Evolutionary conservation across 139 green algal species (phyloP).

Genomic region (Coelastrella sp.): DNA sequence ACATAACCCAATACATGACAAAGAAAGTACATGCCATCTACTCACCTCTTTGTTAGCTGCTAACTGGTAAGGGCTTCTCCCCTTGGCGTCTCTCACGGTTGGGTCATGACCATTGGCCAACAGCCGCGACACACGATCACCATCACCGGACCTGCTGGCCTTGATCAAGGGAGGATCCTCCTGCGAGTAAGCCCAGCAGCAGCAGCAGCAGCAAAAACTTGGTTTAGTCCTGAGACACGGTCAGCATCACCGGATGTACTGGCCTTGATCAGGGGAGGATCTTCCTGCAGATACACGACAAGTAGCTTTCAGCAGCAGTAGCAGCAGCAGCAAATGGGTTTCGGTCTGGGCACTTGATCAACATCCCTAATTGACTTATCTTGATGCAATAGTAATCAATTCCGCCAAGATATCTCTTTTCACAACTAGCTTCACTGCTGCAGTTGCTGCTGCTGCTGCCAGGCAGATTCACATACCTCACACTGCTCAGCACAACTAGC

Average conservation of each 20-base stretch:
- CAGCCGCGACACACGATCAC: constrained; percentile 61
- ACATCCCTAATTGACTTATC: too few relatives aligned
- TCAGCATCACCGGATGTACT: constrained; percentile 59
- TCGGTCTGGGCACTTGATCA: too few relatives aligned
- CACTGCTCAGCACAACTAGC: too few relatives aligned
- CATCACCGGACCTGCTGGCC: constrained; percentile 60
- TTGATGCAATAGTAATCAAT: too few relatives aligned
- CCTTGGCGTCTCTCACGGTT: constrained; percentile 56
- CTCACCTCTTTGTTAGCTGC: constrained; percentile 69
- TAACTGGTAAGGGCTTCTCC: constrained; percentile 74
- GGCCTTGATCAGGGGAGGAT: constrained; percentile 62
- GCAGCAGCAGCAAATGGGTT: background rate
- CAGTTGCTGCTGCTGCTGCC: too few relatives aligned
- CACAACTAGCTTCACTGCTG: too few relatives aligned
- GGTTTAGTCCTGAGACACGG: too few relatives aligned
- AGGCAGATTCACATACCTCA: too few relatives aligned
- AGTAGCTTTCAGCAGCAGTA: too few relatives aligned
- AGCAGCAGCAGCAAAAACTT: background rate
- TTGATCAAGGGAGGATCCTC: constrained; percentile 58
- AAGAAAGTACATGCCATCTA: background rate
- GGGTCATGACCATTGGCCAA: constrained; percentile 62
- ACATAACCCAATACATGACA: background rate
- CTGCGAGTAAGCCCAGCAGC: background rate
- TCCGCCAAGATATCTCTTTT: too few relatives aligned
- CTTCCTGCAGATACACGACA: constrained; percentile 10